Evolutionary conservation across 2,329 filamentous ascomycete species (phyloP), one percentile per base, ranked within the genome.

Genomic region (Xylariales sp.): DNA sequence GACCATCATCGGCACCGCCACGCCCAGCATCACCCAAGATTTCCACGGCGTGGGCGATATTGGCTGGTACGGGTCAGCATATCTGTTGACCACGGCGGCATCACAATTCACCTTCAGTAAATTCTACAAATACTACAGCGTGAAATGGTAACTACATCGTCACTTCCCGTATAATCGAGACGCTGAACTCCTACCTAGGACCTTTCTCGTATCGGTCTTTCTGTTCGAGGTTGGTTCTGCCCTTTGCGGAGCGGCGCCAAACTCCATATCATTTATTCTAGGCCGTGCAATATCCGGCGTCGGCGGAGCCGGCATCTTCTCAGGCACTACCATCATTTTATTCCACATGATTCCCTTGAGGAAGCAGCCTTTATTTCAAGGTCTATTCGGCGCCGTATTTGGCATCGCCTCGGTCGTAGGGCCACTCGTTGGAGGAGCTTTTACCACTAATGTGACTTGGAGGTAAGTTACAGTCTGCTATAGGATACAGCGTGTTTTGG

Each of bases 81-180:
- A 79, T 62, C 69, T 80, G 59, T 67, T 80, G 12, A 78, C 77
- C 5, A 75, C 9, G 6, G 72, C 50, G 77, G 75, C 76, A 50
- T 80, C 80, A 62, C 80, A 81, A 72, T 76, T 80, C 10, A 67
- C 78, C 48, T 81, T 78, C 59, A 79, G 80, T 55, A 80, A 80
- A 67, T 56, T 80, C 32, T 82, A 80, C 70, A 77, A 36, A 36
- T 36, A 6, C 34, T 36, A 9, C 9, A 36, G 6, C 34, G 6
- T 36, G 34, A 36, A 23, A 23, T 23, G 23, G 23, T 23, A 23
- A 23, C 23, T 23, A 23, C 23, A 23, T 23, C 23, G 2, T 23
- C 23, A 23, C 23, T 23, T 23, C 23, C 23, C 23, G 23, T 2
- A 23, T 23, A 1, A 23, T 23, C 23, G 23, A 23, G 23, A 23